Base-by-base conservation (phyloP, 345 rosid species). In the Acer saccharum region DNA sequence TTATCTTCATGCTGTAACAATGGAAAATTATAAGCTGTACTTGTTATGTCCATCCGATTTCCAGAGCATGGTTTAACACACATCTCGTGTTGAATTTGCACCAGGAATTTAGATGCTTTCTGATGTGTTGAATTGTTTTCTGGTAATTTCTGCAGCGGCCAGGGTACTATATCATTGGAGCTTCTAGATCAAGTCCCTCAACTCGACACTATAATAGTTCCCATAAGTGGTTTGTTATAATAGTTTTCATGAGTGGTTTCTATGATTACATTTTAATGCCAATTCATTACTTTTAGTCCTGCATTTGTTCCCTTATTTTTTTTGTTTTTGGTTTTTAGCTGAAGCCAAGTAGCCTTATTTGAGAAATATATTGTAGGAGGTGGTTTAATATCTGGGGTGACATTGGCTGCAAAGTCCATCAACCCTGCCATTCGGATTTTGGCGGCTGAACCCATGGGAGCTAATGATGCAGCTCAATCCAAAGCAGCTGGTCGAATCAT, bases 381-480 rank as follows among this genome's bases (percentile, higher is more conserved):
- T 64, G 96, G 97, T 69, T 81, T 90, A 84, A 92, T 90, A 78
- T 92, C 98, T 27, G 98, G 98, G 77, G 93, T 93, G 85, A 90
- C 99, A n/a, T 74, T 95, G 83, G 95, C 97, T 73, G 94, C 99
- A 50, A 95, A 95, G 85, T 85, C 98, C 13, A 83, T 93, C 74
- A 93, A 95, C 85, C 98, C 98, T 6, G 87, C 83, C 63, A 80
- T 95, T 76, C 88, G 87, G 77, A 73, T 93, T 85, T 86, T 95
- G 64, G 99, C 92, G 64, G 97, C 98, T 48, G 99, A 95, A 81
- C 98, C 99, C 6, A 83, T 43, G 80, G 98, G 96, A 81, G 98
- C 99, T 21, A 89, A 90, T 84, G 99, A 92, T 86, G 98, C 94
- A 12, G 94, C 94, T 82, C 89, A 77, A 84, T 95, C 99, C n/a